phyloP scores from a whole-genome alignment of 768 basidiomycete genomes.

The Lyophyllum decastes region DNA sequence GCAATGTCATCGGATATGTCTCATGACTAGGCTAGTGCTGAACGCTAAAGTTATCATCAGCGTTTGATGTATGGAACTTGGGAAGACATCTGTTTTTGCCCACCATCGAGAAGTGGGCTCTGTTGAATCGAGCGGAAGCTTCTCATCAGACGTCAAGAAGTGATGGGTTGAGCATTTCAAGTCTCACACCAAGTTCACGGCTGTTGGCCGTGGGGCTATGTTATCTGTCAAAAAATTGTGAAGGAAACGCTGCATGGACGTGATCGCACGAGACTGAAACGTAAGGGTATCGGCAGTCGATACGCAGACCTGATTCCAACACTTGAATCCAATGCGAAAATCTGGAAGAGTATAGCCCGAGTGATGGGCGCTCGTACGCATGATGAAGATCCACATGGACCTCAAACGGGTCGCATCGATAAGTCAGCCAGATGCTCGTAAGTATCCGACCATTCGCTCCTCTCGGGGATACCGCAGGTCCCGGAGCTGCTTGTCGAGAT shows the following conservation, averaged over 20 bases:
- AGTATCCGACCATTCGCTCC: neutral
- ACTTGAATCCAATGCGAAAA: neutral
- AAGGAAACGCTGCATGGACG: neutral
- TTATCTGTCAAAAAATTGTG: neutral
- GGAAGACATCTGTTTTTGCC: neutral
- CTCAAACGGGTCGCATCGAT: neutral
- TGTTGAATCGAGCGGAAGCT: neutral
- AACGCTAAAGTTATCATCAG: constrained; percentile 1
- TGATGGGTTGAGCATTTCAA: constrained; percentile 1
- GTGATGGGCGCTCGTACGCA: neutral
- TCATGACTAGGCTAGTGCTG: constrained; percentile 5
- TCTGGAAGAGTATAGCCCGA: neutral
- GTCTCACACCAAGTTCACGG: constrained; percentile 3
- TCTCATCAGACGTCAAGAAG: constrained; percentile 13
- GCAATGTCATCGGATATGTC: neutral
- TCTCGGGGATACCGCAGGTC: constrained; percentile 7
- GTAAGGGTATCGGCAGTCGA: neutral
- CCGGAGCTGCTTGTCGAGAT: constrained; percentile 7
- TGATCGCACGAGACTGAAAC: neutral
- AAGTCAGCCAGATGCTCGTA: neutral
- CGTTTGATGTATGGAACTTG: neutral
- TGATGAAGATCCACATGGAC: neutral
- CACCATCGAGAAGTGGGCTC: constrained; percentile 1
- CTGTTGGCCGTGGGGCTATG: neutral
- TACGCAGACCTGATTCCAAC: neutral